Conservation (phyloP, 352 stramenopile genomes). For the Plasmopara viticola region DNA sequence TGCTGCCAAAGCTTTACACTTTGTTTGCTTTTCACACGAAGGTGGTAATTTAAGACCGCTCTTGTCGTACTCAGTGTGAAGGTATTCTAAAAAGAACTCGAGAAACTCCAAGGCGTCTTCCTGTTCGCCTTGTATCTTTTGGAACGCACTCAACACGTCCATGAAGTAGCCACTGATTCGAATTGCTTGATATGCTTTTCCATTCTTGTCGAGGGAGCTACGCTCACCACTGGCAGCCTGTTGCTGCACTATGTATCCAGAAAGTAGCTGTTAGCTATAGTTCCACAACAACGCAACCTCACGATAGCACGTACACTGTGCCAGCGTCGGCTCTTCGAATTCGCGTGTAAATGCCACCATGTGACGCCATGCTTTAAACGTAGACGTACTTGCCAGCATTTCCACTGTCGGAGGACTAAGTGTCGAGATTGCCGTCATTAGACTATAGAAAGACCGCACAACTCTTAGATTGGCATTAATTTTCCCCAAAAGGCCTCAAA, state of each 20-base stretch:
- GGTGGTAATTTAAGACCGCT: constrained; percentile 51
- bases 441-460: constrained; percentile 21
- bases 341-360: constrained; percentile 76
- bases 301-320: constrained; percentile 37
- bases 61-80: constrained; percentile 78
- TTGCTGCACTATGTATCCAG: constrained; percentile 19
- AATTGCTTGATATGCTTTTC: constrained; percentile 61
- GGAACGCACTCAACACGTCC: constrained; percentile 73
- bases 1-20: constrained; percentile 17
- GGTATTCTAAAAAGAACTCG: constrained; percentile 80
- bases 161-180: constrained; percentile 79
- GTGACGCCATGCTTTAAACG: constrained; percentile 69
- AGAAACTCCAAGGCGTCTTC: constrained; percentile 84
- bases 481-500: neutral
- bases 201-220: constrained; percentile 25
- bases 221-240: constrained; percentile 18
- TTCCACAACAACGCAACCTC: neutral
- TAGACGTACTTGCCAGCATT: constrained; percentile 38
- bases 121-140: constrained; percentile 75
- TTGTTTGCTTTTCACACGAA: constrained; percentile 61
- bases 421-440: constrained; percentile 65
- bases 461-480: neutral
- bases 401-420: constrained; percentile 31
- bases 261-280: neutral
- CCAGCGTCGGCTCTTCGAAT: constrained; percentile 74